Evolutionary conservation across 176 grass and related monocot species (phyloP).

Genomic region (Avena sativa): DNA sequence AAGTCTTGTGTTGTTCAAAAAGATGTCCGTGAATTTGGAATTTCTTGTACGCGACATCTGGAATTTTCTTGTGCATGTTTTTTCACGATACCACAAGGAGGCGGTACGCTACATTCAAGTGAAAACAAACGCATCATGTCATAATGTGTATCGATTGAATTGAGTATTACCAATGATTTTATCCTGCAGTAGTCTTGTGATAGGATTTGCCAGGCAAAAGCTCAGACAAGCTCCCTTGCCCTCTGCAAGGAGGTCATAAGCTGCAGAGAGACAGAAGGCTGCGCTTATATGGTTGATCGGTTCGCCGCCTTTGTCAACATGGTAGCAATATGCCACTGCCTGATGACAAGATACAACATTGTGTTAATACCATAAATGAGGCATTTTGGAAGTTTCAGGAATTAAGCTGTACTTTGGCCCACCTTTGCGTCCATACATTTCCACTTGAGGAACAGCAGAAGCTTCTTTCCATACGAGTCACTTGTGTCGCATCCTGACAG

Average conservation of each 20-base stretch:
- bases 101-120: constrained; percentile 65
- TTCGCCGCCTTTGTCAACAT: constrained; percentile 83
- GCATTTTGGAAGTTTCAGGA: background rate
- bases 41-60: constrained; percentile 73
- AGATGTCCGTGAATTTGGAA: constrained; percentile 80
- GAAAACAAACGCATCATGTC: constrained; percentile 11
- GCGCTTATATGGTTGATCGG: constrained; percentile 69
- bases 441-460: constrained; percentile 91
- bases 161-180: background rate
- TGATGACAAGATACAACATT: constrained; percentile 38
- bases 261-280: constrained; percentile 83
- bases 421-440: constrained; percentile 99
- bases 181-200: constrained; percentile 39
- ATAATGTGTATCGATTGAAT: background rate
- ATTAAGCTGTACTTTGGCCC: constrained; percentile 13
- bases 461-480: constrained; percentile 84
- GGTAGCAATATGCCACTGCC: constrained; percentile 91
- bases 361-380: constrained; percentile 31
- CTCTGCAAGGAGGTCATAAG: constrained; percentile 71
- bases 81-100: constrained; percentile 91
- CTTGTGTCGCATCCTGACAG: constrained; percentile 79
- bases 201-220: constrained; percentile 85
- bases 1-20: constrained; percentile 78
- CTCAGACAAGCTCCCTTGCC: constrained; percentile 89
- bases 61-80: constrained; percentile 92